Conservation (phyloP, 2,329 filamentous ascomycete genomes). For the Lachnellula arida region DNA sequence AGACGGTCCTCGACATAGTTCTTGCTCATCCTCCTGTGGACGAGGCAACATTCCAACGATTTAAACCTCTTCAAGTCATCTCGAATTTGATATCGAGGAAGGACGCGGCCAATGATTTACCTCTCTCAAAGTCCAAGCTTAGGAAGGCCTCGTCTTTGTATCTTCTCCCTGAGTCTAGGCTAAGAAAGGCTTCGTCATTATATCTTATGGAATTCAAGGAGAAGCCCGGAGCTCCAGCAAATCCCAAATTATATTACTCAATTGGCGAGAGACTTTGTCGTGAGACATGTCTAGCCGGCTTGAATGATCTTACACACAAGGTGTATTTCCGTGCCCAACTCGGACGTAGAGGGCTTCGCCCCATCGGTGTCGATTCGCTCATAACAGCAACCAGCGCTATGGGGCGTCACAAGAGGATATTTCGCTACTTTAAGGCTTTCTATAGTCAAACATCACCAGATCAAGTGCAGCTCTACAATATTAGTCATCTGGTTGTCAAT, state of each 20-base stretch:
- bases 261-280: conserved; percentile 22
- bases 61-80: conserved; percentile 20
- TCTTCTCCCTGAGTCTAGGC: not conserved
- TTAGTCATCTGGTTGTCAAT: conserved; percentile 18
- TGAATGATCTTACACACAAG: conserved; percentile 19
- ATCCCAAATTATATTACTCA: not conserved
- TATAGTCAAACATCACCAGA: conserved; percentile 17
- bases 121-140: conserved; percentile 8
- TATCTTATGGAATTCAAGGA: conserved; percentile 24
- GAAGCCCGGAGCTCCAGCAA: conserved; percentile 11
- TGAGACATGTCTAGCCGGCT: conserved; percentile 13
- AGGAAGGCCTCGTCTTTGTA: conserved; percentile 24
- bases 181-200: conserved; percentile 22
- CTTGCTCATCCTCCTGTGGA: conserved; percentile 15
- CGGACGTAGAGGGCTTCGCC: conserved; percentile 6
- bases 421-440: conserved; percentile 17
- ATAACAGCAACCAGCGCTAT: conserved; percentile 20
- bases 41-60: conserved; percentile 16
- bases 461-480: conserved; percentile 16
- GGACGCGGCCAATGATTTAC: not conserved
- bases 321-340: conserved; percentile 21
- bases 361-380: conserved; percentile 9
- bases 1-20: conserved; percentile 21
- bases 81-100: conserved; percentile 6
- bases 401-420: conserved; percentile 16